Percentiles rank a stretch among this genome's conserved stretches.
Evolutionary conservation across 2,329 filamentous ascomycete genomes (phyloP).

Genomic region (Teratosphaeria gauchensis): DNA sequence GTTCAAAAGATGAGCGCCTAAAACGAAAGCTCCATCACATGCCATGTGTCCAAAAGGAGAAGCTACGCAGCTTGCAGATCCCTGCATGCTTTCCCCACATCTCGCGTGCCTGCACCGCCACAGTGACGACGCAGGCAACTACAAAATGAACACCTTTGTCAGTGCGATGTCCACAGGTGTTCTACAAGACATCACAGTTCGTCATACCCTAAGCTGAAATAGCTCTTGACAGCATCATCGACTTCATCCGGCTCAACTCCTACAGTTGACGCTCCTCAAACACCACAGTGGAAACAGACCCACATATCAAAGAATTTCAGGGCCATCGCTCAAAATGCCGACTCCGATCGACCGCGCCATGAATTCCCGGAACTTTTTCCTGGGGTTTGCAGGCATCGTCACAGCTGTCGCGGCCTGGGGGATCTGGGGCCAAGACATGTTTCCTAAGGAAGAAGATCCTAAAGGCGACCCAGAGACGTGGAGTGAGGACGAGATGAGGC

Average conservation of each 20-base stretch:
- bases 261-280: too few relatives aligned
- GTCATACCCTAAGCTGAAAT: too few relatives aligned
- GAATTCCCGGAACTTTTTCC: constrained; percentile 30
- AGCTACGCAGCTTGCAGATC: background rate
- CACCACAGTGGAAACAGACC: too few relatives aligned
- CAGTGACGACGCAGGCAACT: background rate
- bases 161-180: background rate
- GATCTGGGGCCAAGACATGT: constrained; percentile 79
- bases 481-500: constrained; percentile 68
- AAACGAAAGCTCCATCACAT: background rate
- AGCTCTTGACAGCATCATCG: too few relatives aligned
- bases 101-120: background rate
- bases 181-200: too few relatives aligned
- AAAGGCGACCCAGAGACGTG: constrained; percentile 63
- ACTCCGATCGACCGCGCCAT: constrained; percentile 41
- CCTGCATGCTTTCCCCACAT: background rate
- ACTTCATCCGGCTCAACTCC: too few relatives aligned
- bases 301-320: background rate
- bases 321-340: constrained; percentile 30
- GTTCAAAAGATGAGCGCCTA: background rate
- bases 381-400: constrained; percentile 72
- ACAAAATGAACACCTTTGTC: background rate
- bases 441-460: constrained; percentile 67
- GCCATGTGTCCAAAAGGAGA: constrained; percentile 2
- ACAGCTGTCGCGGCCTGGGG: constrained; percentile 72